phyloP scores from a whole-genome alignment of 2,329 filamentous ascomycete genomes.

The Coniella lustricola region DNA sequence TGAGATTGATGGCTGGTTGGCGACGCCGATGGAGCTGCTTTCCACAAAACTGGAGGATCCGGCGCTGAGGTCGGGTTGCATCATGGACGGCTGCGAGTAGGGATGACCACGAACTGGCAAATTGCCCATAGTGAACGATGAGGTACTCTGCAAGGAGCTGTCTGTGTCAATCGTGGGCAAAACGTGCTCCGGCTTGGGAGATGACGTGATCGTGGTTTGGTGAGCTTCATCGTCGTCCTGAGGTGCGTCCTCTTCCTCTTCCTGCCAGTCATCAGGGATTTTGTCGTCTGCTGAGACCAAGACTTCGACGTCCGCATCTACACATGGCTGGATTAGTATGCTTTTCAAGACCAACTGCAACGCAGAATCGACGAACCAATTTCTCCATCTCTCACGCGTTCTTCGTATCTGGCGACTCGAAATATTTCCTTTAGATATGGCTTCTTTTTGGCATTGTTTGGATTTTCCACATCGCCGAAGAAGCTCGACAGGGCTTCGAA shows the following conservation, averaged over 20 bases:
- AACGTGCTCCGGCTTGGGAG: slow-evolving; percentile 27
- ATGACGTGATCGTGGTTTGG: slow-evolving; percentile 27
- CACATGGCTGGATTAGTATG: neutral
- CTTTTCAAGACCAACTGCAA: neutral
- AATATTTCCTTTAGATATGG: slow-evolving; percentile 54
- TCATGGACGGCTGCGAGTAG: slow-evolving; percentile 31
- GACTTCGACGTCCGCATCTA: slow-evolving; percentile 41
- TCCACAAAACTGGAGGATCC: slow-evolving; percentile 37
- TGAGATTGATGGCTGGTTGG: slow-evolving; percentile 29
- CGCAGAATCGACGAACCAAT: slow-evolving; percentile 39
- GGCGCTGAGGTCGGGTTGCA: slow-evolving; percentile 34
- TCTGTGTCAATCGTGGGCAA: slow-evolving; percentile 30
- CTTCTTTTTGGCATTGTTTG: slow-evolving; percentile 47
- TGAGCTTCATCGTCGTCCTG: slow-evolving; percentile 38
- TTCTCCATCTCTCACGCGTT: slow-evolving; percentile 48
- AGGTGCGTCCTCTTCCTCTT: slow-evolving; percentile 33
- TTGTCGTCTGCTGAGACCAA: slow-evolving; percentile 48
- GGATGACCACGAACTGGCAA: slow-evolving; percentile 37
- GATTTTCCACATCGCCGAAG: slow-evolving; percentile 48
- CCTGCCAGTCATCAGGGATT: slow-evolving; percentile 38
- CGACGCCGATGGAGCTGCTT: slow-evolving; percentile 27
- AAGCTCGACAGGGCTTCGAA: slow-evolving; percentile 51
- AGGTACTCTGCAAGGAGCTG: slow-evolving; percentile 24
- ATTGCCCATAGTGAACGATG: slow-evolving; percentile 32
- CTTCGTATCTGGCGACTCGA: slow-evolving; percentile 50